A percentile compares a stretch with the other conserved stretches of the same genome.
Conservation (phyloP, 2,329 filamentous ascomycete genomes). For the Fusarium neocosmosporiellum region DNA sequence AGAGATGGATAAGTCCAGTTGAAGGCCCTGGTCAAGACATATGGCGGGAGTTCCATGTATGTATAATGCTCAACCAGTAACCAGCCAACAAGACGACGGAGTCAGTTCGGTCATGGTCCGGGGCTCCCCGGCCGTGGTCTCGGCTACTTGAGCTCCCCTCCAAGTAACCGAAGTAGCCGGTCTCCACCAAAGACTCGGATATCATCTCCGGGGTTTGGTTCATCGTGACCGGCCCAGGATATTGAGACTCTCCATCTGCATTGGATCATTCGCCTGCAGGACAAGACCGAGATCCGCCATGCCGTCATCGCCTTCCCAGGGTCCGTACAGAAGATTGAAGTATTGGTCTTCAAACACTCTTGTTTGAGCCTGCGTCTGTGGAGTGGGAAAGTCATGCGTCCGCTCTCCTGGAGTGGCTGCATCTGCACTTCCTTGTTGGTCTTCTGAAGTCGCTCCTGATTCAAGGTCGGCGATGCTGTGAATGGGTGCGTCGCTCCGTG, state of each 20-base stretch:
- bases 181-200: background rate
- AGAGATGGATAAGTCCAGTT: background rate
- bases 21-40: background rate
- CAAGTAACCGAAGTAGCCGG: constrained; percentile 28
- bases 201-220: background rate
- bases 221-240: constrained; percentile 46
- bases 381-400: constrained; percentile 19
- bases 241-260: constrained; percentile 45
- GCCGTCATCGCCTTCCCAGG: constrained; percentile 51
- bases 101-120: background rate
- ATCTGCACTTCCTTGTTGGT: background rate
- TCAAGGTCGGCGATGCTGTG: constrained; percentile 1
- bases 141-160: constrained; percentile 8
- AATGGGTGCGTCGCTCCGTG: constrained; percentile 16
- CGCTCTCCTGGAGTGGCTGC: background rate
- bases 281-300: constrained; percentile 50
- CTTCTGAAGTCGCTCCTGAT: background rate
- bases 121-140: background rate
- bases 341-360: constrained; percentile 51
- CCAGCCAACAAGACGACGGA: background rate
- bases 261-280: constrained; percentile 46
- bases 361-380: constrained; percentile 33
- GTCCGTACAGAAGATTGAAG: constrained; percentile 48
- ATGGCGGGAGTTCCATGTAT: background rate
- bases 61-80: background rate